Conservation (phyloP, 306 rosid species). For the Rosa rugosa region DNA sequence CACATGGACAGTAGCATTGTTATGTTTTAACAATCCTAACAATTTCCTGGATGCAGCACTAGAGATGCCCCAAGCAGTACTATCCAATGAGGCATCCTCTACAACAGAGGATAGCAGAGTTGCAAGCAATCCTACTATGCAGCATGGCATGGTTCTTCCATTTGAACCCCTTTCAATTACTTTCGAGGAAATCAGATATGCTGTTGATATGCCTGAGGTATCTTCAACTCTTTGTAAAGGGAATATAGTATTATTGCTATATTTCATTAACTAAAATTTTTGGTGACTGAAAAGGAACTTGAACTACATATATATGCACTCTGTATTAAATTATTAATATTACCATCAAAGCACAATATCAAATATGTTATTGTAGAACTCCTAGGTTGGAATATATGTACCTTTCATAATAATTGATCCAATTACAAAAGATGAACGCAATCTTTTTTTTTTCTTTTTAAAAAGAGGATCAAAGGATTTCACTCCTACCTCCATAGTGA, state of each 20-base stretch:
- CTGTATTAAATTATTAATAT: too few species aligned
- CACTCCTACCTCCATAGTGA: too few species aligned
- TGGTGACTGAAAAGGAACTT: too few species aligned
- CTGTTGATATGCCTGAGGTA: conserved; percentile 83
- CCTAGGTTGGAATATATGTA: background rate
- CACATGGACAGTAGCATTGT: background rate
- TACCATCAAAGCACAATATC: background rate
- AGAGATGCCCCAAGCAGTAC: conserved; percentile 50
- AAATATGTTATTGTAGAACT: background rate
- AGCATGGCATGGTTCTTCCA: conserved; percentile 80
- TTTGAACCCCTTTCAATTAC: conserved; percentile 68
- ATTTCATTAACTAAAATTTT: too few species aligned
- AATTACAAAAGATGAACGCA: too few species aligned
- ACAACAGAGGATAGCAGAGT: background rate
- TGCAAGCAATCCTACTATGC: conserved; percentile 19
- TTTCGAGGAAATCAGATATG: conserved; percentile 68
- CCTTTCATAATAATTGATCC: background rate
- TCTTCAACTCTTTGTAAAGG: background rate
- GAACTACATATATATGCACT: too few species aligned
- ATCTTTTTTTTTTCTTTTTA: too few species aligned
- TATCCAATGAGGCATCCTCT: conserved; percentile 54
- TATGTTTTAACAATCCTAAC: conserved; percentile 14
- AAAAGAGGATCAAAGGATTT: too few species aligned
- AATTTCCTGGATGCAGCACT: conserved; percentile 44
- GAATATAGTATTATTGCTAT: too few species aligned